phyloP scores from a whole-genome alignment of 2,329 filamentous ascomycete genomes.

The Graphium sp. region DNA sequence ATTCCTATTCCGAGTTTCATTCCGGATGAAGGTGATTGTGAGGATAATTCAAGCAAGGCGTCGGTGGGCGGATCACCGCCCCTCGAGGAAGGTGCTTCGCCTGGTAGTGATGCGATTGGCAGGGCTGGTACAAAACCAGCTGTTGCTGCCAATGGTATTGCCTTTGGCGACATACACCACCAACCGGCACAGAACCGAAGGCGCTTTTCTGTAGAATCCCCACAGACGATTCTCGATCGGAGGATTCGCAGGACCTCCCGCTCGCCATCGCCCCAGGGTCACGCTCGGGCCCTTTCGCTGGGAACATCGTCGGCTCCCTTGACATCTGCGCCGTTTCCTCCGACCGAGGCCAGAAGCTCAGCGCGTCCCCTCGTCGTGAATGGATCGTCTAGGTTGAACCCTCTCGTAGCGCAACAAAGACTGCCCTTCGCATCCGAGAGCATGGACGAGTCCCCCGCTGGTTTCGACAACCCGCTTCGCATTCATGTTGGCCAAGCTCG shows the following conservation, averaged over 20 bases:
- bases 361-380: slow-evolving; percentile 36
- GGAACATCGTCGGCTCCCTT: slow-evolving; percentile 21
- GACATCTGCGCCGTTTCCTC: slow-evolving; percentile 16
- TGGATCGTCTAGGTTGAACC: slow-evolving; percentile 22
- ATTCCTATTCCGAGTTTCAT: slow-evolving; percentile 37
- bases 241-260: slow-evolving; percentile 34
- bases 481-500: not conserved
- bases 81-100: slow-evolving; percentile 26
- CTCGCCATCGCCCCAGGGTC: slow-evolving; percentile 38
- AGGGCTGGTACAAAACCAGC: slow-evolving; percentile 10
- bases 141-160: slow-evolving; percentile 18
- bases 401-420: too few relatives aligned
- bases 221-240: slow-evolving; percentile 34
- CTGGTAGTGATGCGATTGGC: too few relatives aligned
- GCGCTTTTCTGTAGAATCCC: slow-evolving; percentile 32
- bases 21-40: slow-evolving; percentile 33
- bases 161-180: slow-evolving; percentile 30
- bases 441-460: not conserved
- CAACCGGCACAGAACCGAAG: slow-evolving; percentile 21
- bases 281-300: slow-evolving; percentile 24
- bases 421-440: too few relatives aligned
- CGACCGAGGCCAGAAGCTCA: slow-evolving; percentile 12
- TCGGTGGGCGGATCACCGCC: slow-evolving; percentile 26
- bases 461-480: too few relatives aligned
- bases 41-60: slow-evolving; percentile 20